Percentiles rank a stretch among this genome's conserved stretches.
Conservation (phyloP, 164 flowering plant species). For the Chimonanthus salicifolius region DNA sequence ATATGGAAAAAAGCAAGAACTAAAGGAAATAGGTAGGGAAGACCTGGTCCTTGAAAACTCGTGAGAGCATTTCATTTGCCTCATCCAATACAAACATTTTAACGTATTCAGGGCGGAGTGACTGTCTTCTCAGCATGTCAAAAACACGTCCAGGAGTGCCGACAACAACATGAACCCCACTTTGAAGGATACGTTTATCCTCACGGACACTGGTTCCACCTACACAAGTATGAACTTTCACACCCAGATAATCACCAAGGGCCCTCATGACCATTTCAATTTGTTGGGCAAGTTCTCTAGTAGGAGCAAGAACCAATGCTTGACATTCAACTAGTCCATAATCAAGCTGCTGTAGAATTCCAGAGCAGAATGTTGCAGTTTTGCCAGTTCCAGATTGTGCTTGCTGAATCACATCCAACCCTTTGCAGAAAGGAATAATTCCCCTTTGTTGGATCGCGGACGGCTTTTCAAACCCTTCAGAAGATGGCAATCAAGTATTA, state of each 20-base stretch:
- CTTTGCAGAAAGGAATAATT: slow-evolving; percentile 81
- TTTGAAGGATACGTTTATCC: slow-evolving; percentile 72
- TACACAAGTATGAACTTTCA: slow-evolving; percentile 88
- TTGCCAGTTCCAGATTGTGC: slow-evolving; percentile 94
- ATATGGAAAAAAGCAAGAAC: neutral
- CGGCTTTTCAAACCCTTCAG: slow-evolving; percentile 81
- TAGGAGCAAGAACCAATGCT: slow-evolving; percentile 84
- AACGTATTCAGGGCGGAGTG: slow-evolving; percentile 65
- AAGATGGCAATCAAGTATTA: neutral
- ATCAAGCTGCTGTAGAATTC: slow-evolving; percentile 76
- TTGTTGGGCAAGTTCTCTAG: slow-evolving; percentile 82
- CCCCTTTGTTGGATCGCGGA: slow-evolving; percentile 90
- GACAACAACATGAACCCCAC: slow-evolving; percentile 81
- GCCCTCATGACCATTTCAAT: slow-evolving; percentile 92
- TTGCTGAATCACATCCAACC: slow-evolving; percentile 82
- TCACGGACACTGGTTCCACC: slow-evolving; percentile 95
- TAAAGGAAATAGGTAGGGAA: neutral
- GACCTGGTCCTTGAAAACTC: slow-evolving; percentile 91
- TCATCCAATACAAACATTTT: slow-evolving; percentile 87
- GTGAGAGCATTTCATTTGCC: slow-evolving; percentile 90
- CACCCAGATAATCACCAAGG: slow-evolving; percentile 83
- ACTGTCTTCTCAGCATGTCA: slow-evolving; percentile 75
- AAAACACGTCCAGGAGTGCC: slow-evolving; percentile 88
- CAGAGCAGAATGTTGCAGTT: slow-evolving; percentile 87
- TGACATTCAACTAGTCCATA: slow-evolving; percentile 63